Percentiles rank a stretch among this genome's conserved stretches.
Conservation (phyloP, 169 alveolate species). For the Plasmodium cynomolgi region DNA sequence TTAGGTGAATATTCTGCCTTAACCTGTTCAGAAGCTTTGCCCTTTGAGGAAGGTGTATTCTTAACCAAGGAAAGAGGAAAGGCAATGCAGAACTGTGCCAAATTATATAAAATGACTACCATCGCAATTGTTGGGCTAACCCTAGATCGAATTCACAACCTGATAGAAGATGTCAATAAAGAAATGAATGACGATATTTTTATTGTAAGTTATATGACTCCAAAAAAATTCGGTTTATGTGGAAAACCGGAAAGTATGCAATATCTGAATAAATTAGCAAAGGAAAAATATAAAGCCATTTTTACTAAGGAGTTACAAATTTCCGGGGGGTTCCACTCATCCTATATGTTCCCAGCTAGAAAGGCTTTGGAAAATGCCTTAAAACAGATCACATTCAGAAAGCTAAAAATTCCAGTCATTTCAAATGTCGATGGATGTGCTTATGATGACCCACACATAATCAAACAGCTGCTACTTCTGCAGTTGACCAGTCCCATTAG, state of each 20-base stretch:
- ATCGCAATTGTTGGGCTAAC: slow-evolving; percentile 78
- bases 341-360: slow-evolving; percentile 78
- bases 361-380: slow-evolving; percentile 59
- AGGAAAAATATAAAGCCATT: slow-evolving; percentile 69
- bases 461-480: slow-evolving; percentile 71
- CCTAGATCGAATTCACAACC: slow-evolving; percentile 57
- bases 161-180: slow-evolving; percentile 58
- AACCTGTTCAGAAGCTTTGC: slow-evolving; percentile 76
- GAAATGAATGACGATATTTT: slow-evolving; percentile 61
- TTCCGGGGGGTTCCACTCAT: slow-evolving; percentile 80
- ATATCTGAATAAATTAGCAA: slow-evolving; percentile 60
- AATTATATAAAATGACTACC: slow-evolving; percentile 62
- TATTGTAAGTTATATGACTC: slow-evolving; percentile 75
- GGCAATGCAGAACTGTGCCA: slow-evolving; percentile 80
- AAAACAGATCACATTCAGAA: slow-evolving; percentile 25
- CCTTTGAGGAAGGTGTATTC: slow-evolving; percentile 80
- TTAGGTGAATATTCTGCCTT: slow-evolving; percentile 82
- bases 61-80: slow-evolving; percentile 78
- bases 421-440: slow-evolving; percentile 80
- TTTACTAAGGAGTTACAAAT: slow-evolving; percentile 71
- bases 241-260: slow-evolving; percentile 72
- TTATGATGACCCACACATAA: slow-evolving; percentile 77
- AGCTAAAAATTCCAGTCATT: slow-evolving; percentile 75
- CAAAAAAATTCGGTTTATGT: slow-evolving; percentile 71
- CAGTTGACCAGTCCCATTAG: slow-evolving; percentile 78